Percentiles rank a stretch among this genome's conserved stretches.
Conservation (phyloP, 805 yeast species). For the Lipomyces spencermartinsiae region DNA sequence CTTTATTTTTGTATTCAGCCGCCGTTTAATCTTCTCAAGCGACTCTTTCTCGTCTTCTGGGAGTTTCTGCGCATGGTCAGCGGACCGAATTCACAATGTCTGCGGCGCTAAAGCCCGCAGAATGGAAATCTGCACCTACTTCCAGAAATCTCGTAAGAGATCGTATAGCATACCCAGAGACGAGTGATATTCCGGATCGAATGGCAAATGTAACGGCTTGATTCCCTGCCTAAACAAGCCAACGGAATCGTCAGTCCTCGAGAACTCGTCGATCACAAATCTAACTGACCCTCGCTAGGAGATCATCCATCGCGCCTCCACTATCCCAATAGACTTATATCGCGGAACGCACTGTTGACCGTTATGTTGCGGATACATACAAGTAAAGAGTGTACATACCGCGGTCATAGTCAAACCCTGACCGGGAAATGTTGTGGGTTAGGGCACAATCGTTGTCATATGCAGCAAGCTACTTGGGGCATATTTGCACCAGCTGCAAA, state of each 20-base stretch:
- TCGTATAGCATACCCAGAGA: slow-evolving; percentile 73
- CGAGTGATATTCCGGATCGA: slow-evolving; percentile 74
- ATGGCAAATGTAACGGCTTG: slow-evolving; percentile 84
- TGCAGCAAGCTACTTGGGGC: background rate
- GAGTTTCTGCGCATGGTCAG: slow-evolving; percentile 27
- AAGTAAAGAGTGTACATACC: background rate
- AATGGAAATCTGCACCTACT: slow-evolving; percentile 18
- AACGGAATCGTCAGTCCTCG: background rate
- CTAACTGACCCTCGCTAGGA: slow-evolving; percentile 16
- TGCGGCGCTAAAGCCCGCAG: slow-evolving; percentile 28
- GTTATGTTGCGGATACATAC: background rate
- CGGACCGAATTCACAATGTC: background rate
- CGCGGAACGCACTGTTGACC: background rate
- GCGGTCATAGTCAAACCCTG: background rate
- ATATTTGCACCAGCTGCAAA: background rate
- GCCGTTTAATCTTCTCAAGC: slow-evolving; percentile 52
- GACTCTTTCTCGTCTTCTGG: slow-evolving; percentile 60
- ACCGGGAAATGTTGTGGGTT: background rate
- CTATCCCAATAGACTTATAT: background rate
- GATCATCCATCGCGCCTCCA: slow-evolving; percentile 16
- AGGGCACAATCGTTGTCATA: background rate
- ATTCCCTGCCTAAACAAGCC: slow-evolving; percentile 61
- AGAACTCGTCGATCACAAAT: background rate
- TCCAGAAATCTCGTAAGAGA: slow-evolving; percentile 64
- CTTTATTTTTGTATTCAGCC: slow-evolving; percentile 62